phyloP scores from a whole-genome alignment of 1,139 yeast species.

The Meyerozyma carpophila region DNA sequence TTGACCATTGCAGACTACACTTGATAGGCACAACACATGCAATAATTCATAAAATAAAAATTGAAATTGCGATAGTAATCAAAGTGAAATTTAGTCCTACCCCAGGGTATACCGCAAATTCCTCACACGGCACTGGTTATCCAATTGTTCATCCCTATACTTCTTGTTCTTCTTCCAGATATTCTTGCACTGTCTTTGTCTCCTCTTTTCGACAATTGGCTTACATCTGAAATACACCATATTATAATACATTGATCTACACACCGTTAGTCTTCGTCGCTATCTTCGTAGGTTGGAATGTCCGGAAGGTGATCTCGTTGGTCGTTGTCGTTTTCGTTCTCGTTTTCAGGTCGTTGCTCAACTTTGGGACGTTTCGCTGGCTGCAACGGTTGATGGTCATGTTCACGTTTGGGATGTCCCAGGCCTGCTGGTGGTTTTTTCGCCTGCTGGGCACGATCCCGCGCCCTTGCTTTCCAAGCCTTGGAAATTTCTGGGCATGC shows the following conservation, averaged over 20 bases:
- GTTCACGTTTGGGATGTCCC: neutral
- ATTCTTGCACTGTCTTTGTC: too few species aligned
- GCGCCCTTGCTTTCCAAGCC: slow-evolving; percentile 32
- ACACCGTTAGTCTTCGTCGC: slow-evolving; percentile 23
- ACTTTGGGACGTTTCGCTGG: slow-evolving; percentile 3
- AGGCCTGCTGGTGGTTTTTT: slow-evolving; percentile 1
- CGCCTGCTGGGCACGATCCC: slow-evolving; percentile 17
- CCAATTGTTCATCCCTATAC: too few species aligned
- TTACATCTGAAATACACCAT: too few species aligned
- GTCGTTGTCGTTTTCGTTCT: neutral
- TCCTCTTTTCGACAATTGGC: too few species aligned
- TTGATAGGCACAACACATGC: too few species aligned
- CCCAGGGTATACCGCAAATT: too few species aligned
- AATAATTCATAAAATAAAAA: too few species aligned
- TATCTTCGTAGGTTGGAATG: slow-evolving; percentile 40
- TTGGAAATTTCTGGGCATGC: slow-evolving; percentile 30
- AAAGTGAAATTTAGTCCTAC: too few species aligned
- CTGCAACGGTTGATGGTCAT: slow-evolving; percentile 2
- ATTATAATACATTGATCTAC: neutral
- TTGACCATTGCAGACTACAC: neutral
- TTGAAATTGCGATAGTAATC: too few species aligned
- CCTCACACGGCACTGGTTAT: too few species aligned
- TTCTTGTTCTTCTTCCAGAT: too few species aligned
- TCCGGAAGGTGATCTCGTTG: slow-evolving; percentile 21
- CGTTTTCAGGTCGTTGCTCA: neutral